Base-by-base conservation (phyloP, 2,329 filamentous ascomycete species). In the Penicillium rolfsii region DNA sequence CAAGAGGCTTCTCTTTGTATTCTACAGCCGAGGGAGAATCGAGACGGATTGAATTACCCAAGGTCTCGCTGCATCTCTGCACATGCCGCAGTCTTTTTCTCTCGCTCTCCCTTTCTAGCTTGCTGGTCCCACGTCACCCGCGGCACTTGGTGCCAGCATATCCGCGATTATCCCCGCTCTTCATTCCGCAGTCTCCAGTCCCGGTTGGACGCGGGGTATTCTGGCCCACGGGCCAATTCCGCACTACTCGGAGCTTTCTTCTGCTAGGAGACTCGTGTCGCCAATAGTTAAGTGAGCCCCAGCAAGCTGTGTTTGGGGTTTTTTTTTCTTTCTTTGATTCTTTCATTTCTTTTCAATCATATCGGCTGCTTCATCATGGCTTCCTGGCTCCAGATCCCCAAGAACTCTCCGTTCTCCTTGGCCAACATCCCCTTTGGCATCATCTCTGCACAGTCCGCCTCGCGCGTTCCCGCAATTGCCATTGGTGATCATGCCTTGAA, bases 351-450 rank as follows among this genome's bases (percentile, higher is more conserved):
- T 24, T 50, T 36, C 43, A 28, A 48, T 56, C 55, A 22, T 22
- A 28, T 24, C 40, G 49, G 40, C 6, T 28, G 50, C 24, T 66
- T 67, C 54, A 72, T 56, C 41, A 77, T 79, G 73, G 70, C 76
- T 67, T 87, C 85, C 57, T 89, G 86, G 86, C 79, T 89, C 58
- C 76, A 76, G 53, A 86, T 89, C 61, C 84, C 86, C 50, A 79
- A 80, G 55, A 79, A 81, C 59, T 88, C 85, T 59, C 86, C 87
- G 70, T 93, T 93, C 77, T 91, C 90, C 8, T 79, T 94, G 55
- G 86, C 88, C 70, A 95, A 95, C 73, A 89, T 95, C 57, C 91
- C 91, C 1, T 94, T 94, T 71, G 91, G 91, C 70, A 87, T 95
- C 79, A 91, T 95, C 72, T 89, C 89, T 0, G 65, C 81, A 2